A percentile compares a stretch with the other conserved stretches of the same genome.
Conservation (phyloP, 345 rosid species). For the Cochlearia excelsa region DNA sequence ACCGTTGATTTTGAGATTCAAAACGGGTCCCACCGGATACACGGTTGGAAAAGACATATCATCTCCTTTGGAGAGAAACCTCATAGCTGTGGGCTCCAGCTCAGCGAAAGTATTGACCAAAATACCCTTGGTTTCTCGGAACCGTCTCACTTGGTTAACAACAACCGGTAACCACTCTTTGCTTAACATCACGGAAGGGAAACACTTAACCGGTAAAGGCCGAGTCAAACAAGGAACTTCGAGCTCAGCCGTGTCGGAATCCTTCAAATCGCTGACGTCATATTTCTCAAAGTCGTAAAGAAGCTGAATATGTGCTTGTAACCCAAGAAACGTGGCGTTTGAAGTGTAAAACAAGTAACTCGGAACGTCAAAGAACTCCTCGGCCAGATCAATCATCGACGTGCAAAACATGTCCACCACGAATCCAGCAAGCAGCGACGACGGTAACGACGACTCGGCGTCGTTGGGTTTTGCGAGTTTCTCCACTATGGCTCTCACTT, state of each 20-base stretch:
- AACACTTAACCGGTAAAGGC: slow-evolving; percentile 39
- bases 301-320: slow-evolving; percentile 23
- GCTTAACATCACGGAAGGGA: slow-evolving; percentile 25
- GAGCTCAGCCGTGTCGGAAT: slow-evolving; percentile 37
- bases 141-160: slow-evolving; percentile 1
- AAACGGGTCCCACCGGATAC: slow-evolving; percentile 46
- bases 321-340: slow-evolving; percentile 40
- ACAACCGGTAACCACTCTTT: not conserved
- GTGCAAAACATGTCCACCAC: slow-evolving; percentile 60
- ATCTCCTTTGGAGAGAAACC: slow-evolving; percentile 18
- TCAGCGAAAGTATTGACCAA: slow-evolving; percentile 48
- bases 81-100: slow-evolving; percentile 42
- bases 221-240: slow-evolving; percentile 35
- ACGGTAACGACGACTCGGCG: no score
- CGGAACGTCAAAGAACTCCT: slow-evolving; percentile 41
- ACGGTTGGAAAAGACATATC: slow-evolving; percentile 23
- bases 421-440: slow-evolving; percentile 36
- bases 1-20: slow-evolving; percentile 34
- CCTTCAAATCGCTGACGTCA: slow-evolving; percentile 28
- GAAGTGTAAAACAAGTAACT: slow-evolving; percentile 51
- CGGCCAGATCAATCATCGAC: slow-evolving; percentile 47
- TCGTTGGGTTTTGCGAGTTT: no score
- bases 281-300: slow-evolving; percentile 29
- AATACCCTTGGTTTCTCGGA: slow-evolving; percentile 40
- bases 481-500: no score